phyloP scores from a whole-genome alignment of 345 rosid species.

The Pistacia vera region DNA sequence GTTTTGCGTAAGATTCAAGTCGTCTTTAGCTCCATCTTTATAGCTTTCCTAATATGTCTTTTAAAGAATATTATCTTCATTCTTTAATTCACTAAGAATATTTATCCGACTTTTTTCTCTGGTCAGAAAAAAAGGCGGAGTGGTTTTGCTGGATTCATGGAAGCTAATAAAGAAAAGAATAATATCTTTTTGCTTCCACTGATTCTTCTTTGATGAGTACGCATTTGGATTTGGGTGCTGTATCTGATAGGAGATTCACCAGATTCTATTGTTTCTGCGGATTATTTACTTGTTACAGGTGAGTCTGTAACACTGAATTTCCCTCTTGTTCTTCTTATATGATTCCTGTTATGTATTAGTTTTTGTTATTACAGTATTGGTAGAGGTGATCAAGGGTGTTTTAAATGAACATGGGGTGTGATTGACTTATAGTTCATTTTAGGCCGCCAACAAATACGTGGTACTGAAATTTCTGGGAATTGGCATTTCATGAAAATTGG shows the following conservation, averaged over 20 bases:
- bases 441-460: too few species aligned
- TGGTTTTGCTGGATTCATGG: conserved; percentile 29
- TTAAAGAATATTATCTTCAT: neutral
- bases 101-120: neutral
- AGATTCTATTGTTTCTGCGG: conserved; percentile 41
- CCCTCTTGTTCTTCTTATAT: neutral
- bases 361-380: neutral
- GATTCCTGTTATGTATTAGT: conserved; percentile 13
- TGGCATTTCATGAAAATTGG: neutral
- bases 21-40: conserved; percentile 4
- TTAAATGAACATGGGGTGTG: conserved; percentile 4
- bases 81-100: neutral
- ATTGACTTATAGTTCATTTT: neutral
- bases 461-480: conserved; percentile 12
- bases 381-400: neutral
- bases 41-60: conserved; percentile 5
- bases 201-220: conserved; percentile 22
- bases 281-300: conserved; percentile 38
- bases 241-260: conserved; percentile 41
- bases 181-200: conserved; percentile 16
- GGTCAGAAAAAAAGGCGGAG: neutral
- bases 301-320: conserved; percentile 10
- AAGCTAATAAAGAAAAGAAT: conserved; percentile 22
- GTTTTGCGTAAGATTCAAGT: conserved; percentile 40
- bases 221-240: conserved; percentile 34